Conservation (phyloP, 2,329 filamentous ascomycete species). For the Metarhizium rileyi region DNA sequence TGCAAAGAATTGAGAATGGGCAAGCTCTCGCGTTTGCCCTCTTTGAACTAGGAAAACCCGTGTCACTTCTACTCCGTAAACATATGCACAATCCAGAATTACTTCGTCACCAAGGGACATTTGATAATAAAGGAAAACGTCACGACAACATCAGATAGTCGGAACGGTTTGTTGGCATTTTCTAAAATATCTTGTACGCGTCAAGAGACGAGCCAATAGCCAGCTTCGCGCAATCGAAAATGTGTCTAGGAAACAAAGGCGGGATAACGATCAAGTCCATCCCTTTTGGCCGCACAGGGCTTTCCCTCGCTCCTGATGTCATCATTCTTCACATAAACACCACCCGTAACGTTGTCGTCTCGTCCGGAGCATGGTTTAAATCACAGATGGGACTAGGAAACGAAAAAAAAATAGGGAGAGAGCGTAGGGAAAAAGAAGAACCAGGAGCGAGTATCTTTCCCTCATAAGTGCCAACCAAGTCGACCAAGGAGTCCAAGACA, state of each 20-base stretch:
- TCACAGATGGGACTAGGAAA: neutral
- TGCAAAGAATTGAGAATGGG: too few species aligned
- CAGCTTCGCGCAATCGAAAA: constrained; percentile 8
- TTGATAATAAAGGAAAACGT: too few species aligned
- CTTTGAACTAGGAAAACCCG: too few species aligned
- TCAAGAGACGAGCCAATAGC: neutral
- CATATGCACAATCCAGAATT: too few species aligned
- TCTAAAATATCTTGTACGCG: neutral
- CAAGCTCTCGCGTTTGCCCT: too few species aligned
- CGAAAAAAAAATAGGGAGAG: constrained; percentile 9
- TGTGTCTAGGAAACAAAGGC: constrained; percentile 26
- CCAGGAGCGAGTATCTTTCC: constrained; percentile 83
- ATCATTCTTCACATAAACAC: constrained; percentile 15
- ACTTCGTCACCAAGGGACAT: too few species aligned
- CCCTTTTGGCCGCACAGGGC: constrained; percentile 84
- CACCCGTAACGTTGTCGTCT: neutral
- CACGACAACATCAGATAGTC: neutral
- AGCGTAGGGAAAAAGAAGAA: constrained; percentile 7
- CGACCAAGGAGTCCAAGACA: constrained; percentile 25
- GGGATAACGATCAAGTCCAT: constrained; percentile 85
- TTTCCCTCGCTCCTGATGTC: constrained; percentile 61
- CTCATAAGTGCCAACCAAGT: constrained; percentile 80
- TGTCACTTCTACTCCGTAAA: too few species aligned
- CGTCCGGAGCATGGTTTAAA: neutral
- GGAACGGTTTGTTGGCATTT: neutral